Evolutionary conservation across 345 rosid genomes (phyloP).

Genomic region (Eucalyptus viminalis): DNA sequence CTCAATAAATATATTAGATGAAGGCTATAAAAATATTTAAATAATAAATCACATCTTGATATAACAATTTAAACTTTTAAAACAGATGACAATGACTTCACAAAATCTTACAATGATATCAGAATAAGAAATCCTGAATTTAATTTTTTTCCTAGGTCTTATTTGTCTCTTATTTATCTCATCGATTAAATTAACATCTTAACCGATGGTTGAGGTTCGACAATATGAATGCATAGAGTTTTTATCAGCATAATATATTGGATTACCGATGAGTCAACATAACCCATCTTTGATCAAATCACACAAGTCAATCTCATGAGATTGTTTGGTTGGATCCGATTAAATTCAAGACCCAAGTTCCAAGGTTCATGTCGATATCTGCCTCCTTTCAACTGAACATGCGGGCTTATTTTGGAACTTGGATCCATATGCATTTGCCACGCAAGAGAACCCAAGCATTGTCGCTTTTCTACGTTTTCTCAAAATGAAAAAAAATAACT

Average conservation of each 20-base stretch:
- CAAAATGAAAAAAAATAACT: not conserved
- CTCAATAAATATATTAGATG: not conserved
- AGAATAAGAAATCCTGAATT: accelerated
- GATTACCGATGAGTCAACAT: not conserved
- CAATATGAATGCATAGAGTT: not conserved
- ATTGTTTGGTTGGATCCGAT: not conserved
- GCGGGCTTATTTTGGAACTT: not conserved
- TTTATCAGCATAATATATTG: not conserved
- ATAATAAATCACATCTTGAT: no score
- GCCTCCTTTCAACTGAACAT: not conserved
- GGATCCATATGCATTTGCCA: not conserved
- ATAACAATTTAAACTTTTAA: no score
- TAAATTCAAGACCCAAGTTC: not conserved
- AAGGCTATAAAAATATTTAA: not conserved
- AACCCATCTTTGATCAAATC: not conserved
- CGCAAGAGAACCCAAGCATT: not conserved
- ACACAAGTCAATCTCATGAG: not conserved
- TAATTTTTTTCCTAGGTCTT: no score
- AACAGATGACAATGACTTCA: accelerated
- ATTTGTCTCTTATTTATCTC: no score
- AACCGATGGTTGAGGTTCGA: not conserved
- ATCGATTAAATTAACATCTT: not conserved
- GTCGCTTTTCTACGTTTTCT: not conserved
- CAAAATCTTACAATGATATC: no score
- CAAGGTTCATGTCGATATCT: not conserved